A percentile compares a stretch with the other conserved stretches of the same genome.
Evolutionary conservation across 129 eudicot genomes (phyloP).

Genomic region (Flaveria sonorensis): DNA sequence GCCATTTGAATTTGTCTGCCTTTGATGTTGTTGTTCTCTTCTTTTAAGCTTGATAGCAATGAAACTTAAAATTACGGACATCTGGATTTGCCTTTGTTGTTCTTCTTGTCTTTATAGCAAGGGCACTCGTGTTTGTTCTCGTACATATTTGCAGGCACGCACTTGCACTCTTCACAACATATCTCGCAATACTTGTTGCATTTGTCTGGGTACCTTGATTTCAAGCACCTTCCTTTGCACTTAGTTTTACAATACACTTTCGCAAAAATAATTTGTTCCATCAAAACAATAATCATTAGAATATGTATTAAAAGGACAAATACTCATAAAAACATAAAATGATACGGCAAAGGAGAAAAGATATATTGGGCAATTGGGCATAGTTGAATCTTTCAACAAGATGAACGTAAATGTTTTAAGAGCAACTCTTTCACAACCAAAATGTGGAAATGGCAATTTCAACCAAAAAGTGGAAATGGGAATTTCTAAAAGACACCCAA

Average conservation of each 20-base stretch:
- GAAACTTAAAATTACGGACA: constrained; percentile 52
- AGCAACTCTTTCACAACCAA: no score
- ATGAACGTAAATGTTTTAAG: no score
- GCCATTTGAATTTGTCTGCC: constrained; percentile 53
- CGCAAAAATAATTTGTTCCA: background rate
- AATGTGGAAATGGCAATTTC: no score
- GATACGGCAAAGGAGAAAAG: no score
- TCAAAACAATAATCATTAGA: background rate
- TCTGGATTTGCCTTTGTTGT: constrained; percentile 68
- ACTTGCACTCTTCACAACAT: constrained; percentile 69
- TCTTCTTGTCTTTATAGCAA: constrained; percentile 73
- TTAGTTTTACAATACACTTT: constrained; percentile 46
- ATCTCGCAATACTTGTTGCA: constrained; percentile 72
- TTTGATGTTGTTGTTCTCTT: constrained; percentile 42
- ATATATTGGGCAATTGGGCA: no score
- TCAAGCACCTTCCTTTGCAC: constrained; percentile 63
- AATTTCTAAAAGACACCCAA: no score
- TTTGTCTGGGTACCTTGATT: constrained; percentile 48
- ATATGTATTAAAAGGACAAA: background rate
- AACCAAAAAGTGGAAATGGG: no score
- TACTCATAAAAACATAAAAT: background rate
- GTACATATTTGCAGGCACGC: constrained; percentile 67
- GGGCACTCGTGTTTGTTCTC: constrained; percentile 85
- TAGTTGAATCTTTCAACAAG: no score
- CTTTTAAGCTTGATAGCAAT: constrained; percentile 37